These are phyloP conservation scores for Plasmodium cynomolgi DNA, from an alignment of 169 alveolate genomes.

Conservation along the genomic window DNA sequence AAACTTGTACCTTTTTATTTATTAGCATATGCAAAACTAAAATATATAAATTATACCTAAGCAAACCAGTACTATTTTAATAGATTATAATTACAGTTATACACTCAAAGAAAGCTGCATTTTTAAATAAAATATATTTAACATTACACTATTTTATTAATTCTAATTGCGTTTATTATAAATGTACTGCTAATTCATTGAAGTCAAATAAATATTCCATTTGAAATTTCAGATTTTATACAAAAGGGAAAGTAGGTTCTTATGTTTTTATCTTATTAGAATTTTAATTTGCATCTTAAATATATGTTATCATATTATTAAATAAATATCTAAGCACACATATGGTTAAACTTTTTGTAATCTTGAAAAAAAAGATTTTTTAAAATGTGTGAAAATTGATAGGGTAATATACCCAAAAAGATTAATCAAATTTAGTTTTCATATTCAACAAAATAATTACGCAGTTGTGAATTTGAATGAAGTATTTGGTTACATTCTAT, in stretches of 20 bases:
- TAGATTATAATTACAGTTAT: not conserved
- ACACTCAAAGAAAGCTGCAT: not conserved
- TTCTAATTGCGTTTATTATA: not conserved
- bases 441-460: not conserved
- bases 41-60: not conserved
- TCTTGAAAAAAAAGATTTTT: not conserved
- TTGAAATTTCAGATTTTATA: not conserved
- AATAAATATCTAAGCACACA: not conserved
- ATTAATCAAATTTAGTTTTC: not conserved
- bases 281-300: not conserved
- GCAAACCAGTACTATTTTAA: not conserved
- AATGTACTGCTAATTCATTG: not conserved
- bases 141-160: not conserved
- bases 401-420: not conserved
- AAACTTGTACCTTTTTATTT: not conserved
- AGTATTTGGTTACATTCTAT: not conserved
- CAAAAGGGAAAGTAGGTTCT: not conserved
- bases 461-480: not conserved
- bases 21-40: not conserved
- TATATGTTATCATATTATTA: not conserved
- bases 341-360: not conserved
- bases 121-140: not conserved
- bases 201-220: not conserved
- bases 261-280: not conserved
- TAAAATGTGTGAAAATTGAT: not conserved